Evolutionary conservation across 768 basidiomycete species (phyloP), one percentile per base, ranked within the genome.

Genomic region (Leccinum sublutescens): DNA sequence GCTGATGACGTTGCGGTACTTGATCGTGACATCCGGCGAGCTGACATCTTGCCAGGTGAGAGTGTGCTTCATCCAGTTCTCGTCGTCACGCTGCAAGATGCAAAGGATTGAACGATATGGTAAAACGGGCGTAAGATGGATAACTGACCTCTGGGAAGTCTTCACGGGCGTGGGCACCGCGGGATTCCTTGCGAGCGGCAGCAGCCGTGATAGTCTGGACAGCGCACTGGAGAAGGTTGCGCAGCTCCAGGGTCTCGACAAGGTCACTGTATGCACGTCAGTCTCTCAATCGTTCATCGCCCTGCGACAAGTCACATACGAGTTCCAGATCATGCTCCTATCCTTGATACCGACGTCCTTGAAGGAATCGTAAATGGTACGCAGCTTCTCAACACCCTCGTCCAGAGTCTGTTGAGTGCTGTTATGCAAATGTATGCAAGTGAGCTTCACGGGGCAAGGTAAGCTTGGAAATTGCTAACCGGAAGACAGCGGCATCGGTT

Each of bases 261-360:
- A 99, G 87, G 73, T 99, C 97, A 65, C 93, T 95, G 65, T 3
- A 62, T 23, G 11, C 53, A 43, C 50, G 50, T 62, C 36, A 67
- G 33, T 58, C 43, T 53, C 36, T 54, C 48, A 19, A 40, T 61
- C 43, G 29, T 60, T 49, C 25, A 62, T 29, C 40, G 11, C 47
- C 15, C 36, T 14, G 14, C 40, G 15, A 62, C 38, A 53, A 34
- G n/a, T 49, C 14, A 71, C 93, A 62, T 69, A 96, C 95, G 93
- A 93, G 79, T 98, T 98, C 97, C 96, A 99, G 76, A 98, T 97
- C 95, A 98, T 92, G 77, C 92, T 93, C 71, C 97, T 84, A 76
- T 98, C 97, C 80, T 97, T 95, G 80, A 97, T 92, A 55, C 95
- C 92, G 64, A 99, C 91, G 48, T 96, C 83, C 65, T 89, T 82